phyloP scores from a whole-genome alignment of 192 early-diverging fungal genomes.

The Endogone sp. region DNA sequence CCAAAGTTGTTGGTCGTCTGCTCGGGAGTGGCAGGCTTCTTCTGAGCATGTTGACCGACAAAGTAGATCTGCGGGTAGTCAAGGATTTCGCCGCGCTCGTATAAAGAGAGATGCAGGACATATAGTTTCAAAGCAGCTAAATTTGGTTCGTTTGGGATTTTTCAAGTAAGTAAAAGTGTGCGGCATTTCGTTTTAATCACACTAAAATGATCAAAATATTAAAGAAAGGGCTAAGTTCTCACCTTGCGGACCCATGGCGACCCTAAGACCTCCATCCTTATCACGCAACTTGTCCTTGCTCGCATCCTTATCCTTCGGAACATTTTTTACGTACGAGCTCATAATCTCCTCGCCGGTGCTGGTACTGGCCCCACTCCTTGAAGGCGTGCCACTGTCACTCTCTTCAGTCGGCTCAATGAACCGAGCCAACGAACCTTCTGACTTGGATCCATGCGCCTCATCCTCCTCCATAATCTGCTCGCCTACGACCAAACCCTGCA shows the following conservation, averaged over 20 bases:
- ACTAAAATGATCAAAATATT: background rate
- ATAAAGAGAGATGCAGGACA: conserved; percentile 70
- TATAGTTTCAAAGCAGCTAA: conserved; percentile 62
- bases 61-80: conserved; percentile 85
- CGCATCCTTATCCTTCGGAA: background rate
- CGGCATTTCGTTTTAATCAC: background rate
- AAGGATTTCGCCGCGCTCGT: conserved; percentile 86
- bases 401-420: background rate
- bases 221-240: background rate
- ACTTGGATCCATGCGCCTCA: too few species aligned
- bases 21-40: conserved; percentile 57
- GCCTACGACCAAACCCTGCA: conserved; percentile 10
- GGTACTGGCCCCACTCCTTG: conserved; percentile 1
- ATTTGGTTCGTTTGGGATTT: conserved; percentile 10
- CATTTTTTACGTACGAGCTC: background rate
- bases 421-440: background rate
- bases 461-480: conserved; percentile 12
- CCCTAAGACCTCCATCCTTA: background rate
- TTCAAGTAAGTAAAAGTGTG: background rate
- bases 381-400: background rate
- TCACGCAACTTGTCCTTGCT: conserved; percentile 4
- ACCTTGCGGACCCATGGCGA: background rate
- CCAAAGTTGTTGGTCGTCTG: conserved; percentile 55
- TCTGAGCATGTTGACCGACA: conserved; percentile 71
- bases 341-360: conserved; percentile 3